These are phyloP conservation scores for Catunica adiposa DNA, from an alignment of 2,329 filamentous ascomycete genomes.

Conservation along the genomic window DNA sequence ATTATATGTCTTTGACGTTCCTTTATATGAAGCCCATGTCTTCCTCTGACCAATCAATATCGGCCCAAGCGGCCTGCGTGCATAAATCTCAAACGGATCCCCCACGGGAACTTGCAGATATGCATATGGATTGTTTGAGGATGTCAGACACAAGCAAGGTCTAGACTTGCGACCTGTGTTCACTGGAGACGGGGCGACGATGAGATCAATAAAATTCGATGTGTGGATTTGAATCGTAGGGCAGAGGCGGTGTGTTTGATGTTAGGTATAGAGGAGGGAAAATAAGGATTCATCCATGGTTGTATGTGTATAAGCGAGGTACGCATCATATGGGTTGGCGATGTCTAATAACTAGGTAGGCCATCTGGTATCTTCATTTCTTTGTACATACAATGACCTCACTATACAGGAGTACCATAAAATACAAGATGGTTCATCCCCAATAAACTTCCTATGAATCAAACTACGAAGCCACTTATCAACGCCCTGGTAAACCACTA, in stretches of 20 bases:
- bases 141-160: neutral
- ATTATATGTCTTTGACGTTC: no score
- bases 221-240: neutral
- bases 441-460: no score
- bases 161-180: no score
- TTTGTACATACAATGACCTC: no score
- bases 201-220: neutral
- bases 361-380: no score
- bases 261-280: neutral
- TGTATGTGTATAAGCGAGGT: no score
- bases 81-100: neutral
- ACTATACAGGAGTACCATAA: no score
- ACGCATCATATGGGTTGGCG: no score
- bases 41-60: neutral
- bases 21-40: neutral
- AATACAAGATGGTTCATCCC: no score
- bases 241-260: neutral
- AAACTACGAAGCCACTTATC: no score
- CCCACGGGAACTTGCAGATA: neutral
- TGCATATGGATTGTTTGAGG: neutral
- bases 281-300: neutral
- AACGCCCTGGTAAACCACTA: no score
- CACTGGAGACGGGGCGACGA: neutral
- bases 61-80: neutral
- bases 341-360: no score